Percentiles rank a stretch among this genome's conserved stretches.
phyloP scores from a whole-genome alignment of 306 rosid genomes.

The Medicago arabica region DNA sequence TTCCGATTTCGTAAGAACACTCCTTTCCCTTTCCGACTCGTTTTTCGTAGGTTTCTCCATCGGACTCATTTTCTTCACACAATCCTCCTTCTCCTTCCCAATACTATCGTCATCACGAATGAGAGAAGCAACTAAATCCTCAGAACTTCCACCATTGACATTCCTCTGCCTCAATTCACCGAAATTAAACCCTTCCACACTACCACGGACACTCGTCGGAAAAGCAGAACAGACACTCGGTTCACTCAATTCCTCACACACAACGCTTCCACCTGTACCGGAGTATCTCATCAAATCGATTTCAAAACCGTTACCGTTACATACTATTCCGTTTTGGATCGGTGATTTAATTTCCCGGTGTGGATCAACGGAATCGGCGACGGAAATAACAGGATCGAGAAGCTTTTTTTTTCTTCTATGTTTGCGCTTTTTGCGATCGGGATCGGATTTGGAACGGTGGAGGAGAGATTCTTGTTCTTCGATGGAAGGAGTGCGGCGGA shows the following conservation, averaged over 20 bases:
- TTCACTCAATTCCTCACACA: conserved; percentile 49
- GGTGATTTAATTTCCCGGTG: too few relatives aligned
- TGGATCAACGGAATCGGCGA: conserved; percentile 20
- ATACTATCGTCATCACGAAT: conserved; percentile 9
- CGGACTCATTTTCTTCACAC: conserved; percentile 41
- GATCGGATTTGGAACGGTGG: conserved; percentile 48
- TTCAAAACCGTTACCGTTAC: conserved; percentile 50
- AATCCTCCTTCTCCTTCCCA: conserved; percentile 52
- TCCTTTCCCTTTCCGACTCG: conserved; percentile 61
- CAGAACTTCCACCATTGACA: conserved; percentile 54
- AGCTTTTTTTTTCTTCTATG: conserved; percentile 57
- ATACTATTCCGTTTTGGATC: too few relatives aligned
- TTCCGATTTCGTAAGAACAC: conserved; percentile 51
- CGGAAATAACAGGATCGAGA: conserved; percentile 52
- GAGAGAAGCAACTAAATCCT: conserved; percentile 45
- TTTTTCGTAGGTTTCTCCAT: conserved; percentile 49
- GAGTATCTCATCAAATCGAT: conserved; percentile 38
- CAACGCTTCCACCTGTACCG: conserved; percentile 45
- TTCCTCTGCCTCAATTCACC: conserved; percentile 82
- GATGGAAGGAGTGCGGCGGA: conserved; percentile 42
- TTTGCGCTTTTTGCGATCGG: conserved; percentile 59
- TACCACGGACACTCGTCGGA: conserved; percentile 47
- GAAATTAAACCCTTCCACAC: conserved; percentile 61
- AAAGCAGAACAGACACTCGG: conserved; percentile 48
- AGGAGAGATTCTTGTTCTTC: conserved; percentile 51